phyloP scores from a whole-genome alignment of 495 filamentous ascomycete genomes.

The Hypoxylon intermedium region DNA sequence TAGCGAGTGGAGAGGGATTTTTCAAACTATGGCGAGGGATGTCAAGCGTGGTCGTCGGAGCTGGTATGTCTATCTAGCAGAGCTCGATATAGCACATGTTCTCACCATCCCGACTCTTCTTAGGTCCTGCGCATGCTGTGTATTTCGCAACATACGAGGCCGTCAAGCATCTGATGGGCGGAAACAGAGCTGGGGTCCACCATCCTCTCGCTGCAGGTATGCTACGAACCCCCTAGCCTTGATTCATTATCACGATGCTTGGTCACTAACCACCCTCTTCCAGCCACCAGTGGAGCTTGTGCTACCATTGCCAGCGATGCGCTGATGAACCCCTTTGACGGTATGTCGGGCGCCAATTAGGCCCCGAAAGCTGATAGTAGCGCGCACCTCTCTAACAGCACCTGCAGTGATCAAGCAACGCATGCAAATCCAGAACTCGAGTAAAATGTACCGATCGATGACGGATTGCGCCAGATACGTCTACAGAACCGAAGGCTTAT shows the following conservation, averaged over 20 bases:
- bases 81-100: neutral
- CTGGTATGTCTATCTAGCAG: slow-evolving; percentile 62
- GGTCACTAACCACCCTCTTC: slow-evolving; percentile 8
- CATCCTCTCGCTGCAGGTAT: slow-evolving; percentile 91
- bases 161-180: slow-evolving; percentile 94
- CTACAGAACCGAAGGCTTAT: slow-evolving; percentile 84
- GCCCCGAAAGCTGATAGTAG: neutral
- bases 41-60: slow-evolving; percentile 93
- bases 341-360: slow-evolving; percentile 58
- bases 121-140: slow-evolving; percentile 94
- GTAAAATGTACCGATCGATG: slow-evolving; percentile 79
- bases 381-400: slow-evolving; percentile 27
- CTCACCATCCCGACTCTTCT: slow-evolving; percentile 15
- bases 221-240: slow-evolving; percentile 32
- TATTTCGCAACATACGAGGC: slow-evolving; percentile 98
- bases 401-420: slow-evolving; percentile 93
- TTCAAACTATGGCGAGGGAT: slow-evolving; percentile 94
- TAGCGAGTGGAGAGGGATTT: slow-evolving; percentile 86
- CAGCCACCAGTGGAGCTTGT: slow-evolving; percentile 88
- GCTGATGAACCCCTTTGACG: slow-evolving; percentile 99
- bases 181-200: slow-evolving; percentile 85
- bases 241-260: neutral
- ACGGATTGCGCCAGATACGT: slow-evolving; percentile 83
- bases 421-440: slow-evolving; percentile 98
- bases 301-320: slow-evolving; percentile 97